These are phyloP conservation scores for Aspergillus sp. DNA, from an alignment of 2,329 filamentous ascomycete genomes.

Conservation along the genomic window DNA sequence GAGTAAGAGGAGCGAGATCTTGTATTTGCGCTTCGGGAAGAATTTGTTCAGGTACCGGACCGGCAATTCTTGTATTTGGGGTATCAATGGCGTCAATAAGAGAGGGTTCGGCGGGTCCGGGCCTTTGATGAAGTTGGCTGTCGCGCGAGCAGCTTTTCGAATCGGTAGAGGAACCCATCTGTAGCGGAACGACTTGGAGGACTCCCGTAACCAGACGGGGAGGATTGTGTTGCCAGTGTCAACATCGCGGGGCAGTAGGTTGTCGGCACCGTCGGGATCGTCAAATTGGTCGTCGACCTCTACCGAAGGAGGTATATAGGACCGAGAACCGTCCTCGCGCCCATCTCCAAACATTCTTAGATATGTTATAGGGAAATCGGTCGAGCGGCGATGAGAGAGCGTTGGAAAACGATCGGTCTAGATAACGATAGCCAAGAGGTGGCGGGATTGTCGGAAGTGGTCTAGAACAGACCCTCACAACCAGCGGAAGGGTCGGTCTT, in stretches of 20 bases:
- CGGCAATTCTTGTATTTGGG: slow-evolving; percentile 52
- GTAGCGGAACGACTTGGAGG: slow-evolving; percentile 53
- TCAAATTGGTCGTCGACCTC: slow-evolving; percentile 40
- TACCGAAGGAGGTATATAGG: slow-evolving; percentile 39
- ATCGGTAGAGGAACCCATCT: slow-evolving; percentile 53
- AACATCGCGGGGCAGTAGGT: slow-evolving; percentile 36
- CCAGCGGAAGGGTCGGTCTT: slow-evolving; percentile 18
- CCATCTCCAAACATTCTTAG: slow-evolving; percentile 37
- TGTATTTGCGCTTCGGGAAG: slow-evolving; percentile 52
- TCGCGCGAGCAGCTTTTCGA: slow-evolving; percentile 49
- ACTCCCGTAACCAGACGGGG: slow-evolving; percentile 54
- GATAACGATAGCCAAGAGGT: slow-evolving; percentile 17
- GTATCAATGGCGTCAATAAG: slow-evolving; percentile 52
- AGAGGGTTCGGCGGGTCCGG: slow-evolving; percentile 52
- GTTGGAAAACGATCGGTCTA: slow-evolving; percentile 14
- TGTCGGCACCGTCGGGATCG: slow-evolving; percentile 42
- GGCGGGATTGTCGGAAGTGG: slow-evolving; percentile 18
- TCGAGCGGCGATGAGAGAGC: slow-evolving; percentile 15
- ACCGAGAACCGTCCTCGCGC: slow-evolving; percentile 36
- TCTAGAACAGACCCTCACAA: slow-evolving; percentile 25
- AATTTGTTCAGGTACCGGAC: slow-evolving; percentile 48
- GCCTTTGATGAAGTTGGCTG: slow-evolving; percentile 52
- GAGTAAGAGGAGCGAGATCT: slow-evolving; percentile 46
- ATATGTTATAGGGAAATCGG: neutral
- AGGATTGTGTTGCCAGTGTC: slow-evolving; percentile 33